Conservation (phyloP, 306 rosid species). For the Rosa persica region DNA sequence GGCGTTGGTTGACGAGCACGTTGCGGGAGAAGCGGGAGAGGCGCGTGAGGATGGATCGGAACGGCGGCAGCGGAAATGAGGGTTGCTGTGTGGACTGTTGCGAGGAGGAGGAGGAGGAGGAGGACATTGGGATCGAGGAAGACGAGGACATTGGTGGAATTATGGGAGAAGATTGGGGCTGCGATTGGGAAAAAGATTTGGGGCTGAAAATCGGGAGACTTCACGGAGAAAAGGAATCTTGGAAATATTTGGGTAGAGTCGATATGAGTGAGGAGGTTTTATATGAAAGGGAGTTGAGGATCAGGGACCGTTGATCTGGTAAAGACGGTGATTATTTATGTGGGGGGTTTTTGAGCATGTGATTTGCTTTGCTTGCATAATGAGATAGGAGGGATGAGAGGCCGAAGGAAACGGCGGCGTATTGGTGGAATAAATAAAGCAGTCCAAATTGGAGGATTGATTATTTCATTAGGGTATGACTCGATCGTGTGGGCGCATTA, state of each 20-base stretch:
- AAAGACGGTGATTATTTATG: not conserved
- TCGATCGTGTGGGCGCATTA: not conserved
- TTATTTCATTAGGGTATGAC: not conserved
- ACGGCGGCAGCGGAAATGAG: conserved; percentile 8
- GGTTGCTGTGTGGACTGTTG: conserved; percentile 21
- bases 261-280: not conserved
- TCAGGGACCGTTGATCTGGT: not conserved
- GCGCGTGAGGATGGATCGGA: conserved; percentile 32
- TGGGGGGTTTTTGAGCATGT: not conserved
- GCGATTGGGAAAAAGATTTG: not conserved
- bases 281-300: not conserved
- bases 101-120: not conserved
- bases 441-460: not conserved
- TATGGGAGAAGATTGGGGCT: not conserved
- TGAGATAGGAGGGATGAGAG: too few species aligned
- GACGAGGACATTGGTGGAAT: conserved; percentile 19
- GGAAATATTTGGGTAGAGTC: not conserved
- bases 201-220: not conserved
- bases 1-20: conserved; percentile 36
- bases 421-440: not conserved
- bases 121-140: not conserved
- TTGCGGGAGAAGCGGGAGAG: conserved; percentile 25
- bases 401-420: not conserved
- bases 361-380: not conserved
- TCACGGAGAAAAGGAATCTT: not conserved